These are phyloP conservation scores for Calocera viscosa DNA, from an alignment of 768 basidiomycete species.

Conservation along the genomic window DNA sequence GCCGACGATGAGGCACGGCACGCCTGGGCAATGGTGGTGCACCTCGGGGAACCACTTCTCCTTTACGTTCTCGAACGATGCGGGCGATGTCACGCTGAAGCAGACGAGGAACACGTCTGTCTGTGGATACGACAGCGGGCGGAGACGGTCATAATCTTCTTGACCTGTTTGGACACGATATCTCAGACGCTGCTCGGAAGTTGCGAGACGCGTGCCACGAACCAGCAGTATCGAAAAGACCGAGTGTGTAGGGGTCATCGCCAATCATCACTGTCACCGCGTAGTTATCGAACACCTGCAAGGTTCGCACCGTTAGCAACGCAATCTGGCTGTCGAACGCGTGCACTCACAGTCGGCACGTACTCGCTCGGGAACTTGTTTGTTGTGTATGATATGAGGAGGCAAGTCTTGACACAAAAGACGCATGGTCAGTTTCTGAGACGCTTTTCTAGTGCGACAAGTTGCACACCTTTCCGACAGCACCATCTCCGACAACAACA, in stretches of 20 bases:
- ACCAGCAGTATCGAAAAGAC: slow-evolving; percentile 98
- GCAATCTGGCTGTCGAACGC: neutral
- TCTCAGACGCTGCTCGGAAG: neutral
- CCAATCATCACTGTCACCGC: slow-evolving; percentile 99
- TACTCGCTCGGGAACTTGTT: slow-evolving; percentile 99
- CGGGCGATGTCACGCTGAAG: slow-evolving; percentile 96
- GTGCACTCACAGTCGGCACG: slow-evolving; percentile 76
- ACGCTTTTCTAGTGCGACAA: neutral
- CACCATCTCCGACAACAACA: slow-evolving; percentile 95
- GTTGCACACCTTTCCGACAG: slow-evolving; percentile 79
- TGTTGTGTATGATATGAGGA: slow-evolving; percentile 93
- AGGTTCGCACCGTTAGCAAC: neutral
- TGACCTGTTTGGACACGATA: slow-evolving; percentile 47
- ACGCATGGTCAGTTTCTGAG: neutral
- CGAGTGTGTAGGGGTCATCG: slow-evolving; percentile 96
- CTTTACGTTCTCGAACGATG: slow-evolving; percentile 99
- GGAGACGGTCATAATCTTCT: slow-evolving; percentile 99
- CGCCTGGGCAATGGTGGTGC: slow-evolving; percentile 98
- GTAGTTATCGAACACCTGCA: slow-evolving; percentile 88
- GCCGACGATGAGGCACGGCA: slow-evolving; percentile 97
- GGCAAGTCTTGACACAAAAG: slow-evolving; percentile 57
- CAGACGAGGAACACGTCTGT: slow-evolving; percentile 99
- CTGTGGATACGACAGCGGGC: slow-evolving; percentile 98
- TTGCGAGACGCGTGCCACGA: slow-evolving; percentile 25
- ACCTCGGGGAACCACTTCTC: slow-evolving; percentile 99